Conservation (phyloP, 371 early-diverging fungal species). For the Nematocida homosporus region DNA sequence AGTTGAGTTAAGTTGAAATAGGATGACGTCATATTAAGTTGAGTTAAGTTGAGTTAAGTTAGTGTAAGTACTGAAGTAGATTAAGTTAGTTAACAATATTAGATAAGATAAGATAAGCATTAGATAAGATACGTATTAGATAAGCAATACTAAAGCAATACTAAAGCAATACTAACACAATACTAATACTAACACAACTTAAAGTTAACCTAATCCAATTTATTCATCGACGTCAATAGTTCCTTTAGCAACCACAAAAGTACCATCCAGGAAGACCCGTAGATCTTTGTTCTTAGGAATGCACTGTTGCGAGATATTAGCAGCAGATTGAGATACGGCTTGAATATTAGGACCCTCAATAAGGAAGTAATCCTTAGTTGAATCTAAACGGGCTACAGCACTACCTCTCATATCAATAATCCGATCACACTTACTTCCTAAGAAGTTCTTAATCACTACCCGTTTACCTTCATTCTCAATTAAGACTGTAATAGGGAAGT, state of each 20-base stretch:
- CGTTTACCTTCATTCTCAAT: constrained; percentile 75
- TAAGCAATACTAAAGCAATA: too few species aligned
- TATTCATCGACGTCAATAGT: constrained; percentile 44
- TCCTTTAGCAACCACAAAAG: constrained; percentile 65
- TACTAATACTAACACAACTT: too few species aligned
- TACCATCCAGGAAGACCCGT: constrained; percentile 98
- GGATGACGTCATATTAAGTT: too few species aligned
- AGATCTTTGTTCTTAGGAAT: constrained; percentile 86
- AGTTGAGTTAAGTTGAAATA: too few species aligned
- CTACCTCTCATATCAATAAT: constrained; percentile 83
- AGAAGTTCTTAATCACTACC: constrained; percentile 89
- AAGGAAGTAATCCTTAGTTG: constrained; percentile 89
- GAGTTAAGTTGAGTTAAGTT: too few species aligned
- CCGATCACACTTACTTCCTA: constrained; percentile 91
- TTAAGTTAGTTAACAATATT: too few species aligned
- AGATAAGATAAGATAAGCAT: too few species aligned
- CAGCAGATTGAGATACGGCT: constrained; percentile 90
- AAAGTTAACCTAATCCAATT: too few species aligned
- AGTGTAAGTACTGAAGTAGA: too few species aligned
- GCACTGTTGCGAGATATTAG: constrained; percentile 78
- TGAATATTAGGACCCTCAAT: constrained; percentile 89
- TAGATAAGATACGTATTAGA: too few species aligned
- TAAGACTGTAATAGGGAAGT: constrained; percentile 97
- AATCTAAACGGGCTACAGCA: constrained; percentile 74
- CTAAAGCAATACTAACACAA: too few species aligned